Conservation (phyloP, 176 grass and related monocot genomes). For the Miscanthus lutarioriparius region DNA sequence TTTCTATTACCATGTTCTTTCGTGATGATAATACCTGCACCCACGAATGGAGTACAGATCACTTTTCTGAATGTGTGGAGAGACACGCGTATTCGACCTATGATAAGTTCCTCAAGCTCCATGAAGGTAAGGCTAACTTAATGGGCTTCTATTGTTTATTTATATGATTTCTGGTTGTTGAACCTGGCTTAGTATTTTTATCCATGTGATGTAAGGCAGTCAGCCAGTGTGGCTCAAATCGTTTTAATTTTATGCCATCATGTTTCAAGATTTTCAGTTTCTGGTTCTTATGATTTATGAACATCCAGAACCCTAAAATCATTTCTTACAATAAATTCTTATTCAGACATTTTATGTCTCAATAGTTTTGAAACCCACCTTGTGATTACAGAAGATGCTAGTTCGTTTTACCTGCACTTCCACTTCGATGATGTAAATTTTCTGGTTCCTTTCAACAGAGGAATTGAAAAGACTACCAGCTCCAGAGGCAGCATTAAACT, state of each 20-base stretch:
- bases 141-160: neutral
- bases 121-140: constrained; percentile 55
- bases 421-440: neutral
- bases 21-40: neutral
- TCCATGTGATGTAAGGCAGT: neutral
- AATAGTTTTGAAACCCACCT: neutral
- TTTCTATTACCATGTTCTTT: constrained; percentile 10
- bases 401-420: constrained; percentile 2
- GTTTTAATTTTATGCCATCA: neutral
- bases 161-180: neutral
- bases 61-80: constrained; percentile 98
- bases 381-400: neutral
- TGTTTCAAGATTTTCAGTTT: neutral
- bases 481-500: constrained; percentile 65
- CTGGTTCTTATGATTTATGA: neutral
- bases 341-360: neutral
- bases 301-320: neutral
- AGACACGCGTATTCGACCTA: constrained; percentile 95
- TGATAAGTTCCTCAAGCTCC: constrained; percentile 86
- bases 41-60: constrained; percentile 52
- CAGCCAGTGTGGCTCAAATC: neutral
- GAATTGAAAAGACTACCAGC: constrained; percentile 81
- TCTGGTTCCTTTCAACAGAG: constrained; percentile 53
- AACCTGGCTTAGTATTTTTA: neutral
- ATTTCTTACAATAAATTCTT: constrained; percentile 8